Conservation (phyloP, 2,329 filamentous ascomycete genomes). For the Colletotrichum cereale region DNA sequence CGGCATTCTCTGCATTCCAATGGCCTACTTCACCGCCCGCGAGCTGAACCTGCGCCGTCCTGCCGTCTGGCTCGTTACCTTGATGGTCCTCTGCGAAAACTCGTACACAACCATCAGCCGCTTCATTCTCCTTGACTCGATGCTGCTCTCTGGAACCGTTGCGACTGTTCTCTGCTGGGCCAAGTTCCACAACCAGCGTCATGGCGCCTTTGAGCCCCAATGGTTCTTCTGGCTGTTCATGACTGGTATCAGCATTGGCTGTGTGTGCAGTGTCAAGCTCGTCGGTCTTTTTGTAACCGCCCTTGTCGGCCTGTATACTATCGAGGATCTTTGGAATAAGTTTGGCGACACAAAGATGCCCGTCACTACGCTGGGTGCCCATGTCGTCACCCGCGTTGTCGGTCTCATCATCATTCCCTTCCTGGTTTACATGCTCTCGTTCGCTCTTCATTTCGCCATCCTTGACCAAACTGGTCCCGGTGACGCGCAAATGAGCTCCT, state of each 20-base stretch:
- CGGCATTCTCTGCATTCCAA: constrained; percentile 89
- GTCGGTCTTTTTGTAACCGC: constrained; percentile 97
- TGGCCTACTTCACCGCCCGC: constrained; percentile 95
- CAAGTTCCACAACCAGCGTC: constrained; percentile 91
- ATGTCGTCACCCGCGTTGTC: constrained; percentile 83
- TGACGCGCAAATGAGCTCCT: constrained; percentile 99
- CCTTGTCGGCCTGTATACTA: constrained; percentile 93
- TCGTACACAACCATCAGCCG: constrained; percentile 99
- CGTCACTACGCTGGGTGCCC: constrained; percentile 77
- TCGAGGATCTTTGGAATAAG: constrained; percentile 98
- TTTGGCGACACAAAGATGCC: constrained; percentile 96
- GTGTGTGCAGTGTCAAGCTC: constrained; percentile 98
- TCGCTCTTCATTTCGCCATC: constrained; percentile 93
- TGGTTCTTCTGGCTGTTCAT: constrained; percentile 97
- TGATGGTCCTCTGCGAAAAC: constrained; percentile 99
- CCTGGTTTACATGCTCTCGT: constrained; percentile 94
- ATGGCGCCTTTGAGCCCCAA: constrained; percentile 87
- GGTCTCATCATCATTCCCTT: constrained; percentile 91
- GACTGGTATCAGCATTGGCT: constrained; percentile 95
- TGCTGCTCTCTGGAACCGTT: constrained; percentile 99
- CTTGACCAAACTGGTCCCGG: constrained; percentile 94
- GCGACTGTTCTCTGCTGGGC: constrained; percentile 97
- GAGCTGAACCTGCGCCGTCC: constrained; percentile 89
- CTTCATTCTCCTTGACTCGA: constrained; percentile 98
- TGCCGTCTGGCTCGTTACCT: constrained; percentile 92